Base-by-base conservation (phyloP, 148 eudicot genomes). In the Hydrangea macrophylla region DNA sequence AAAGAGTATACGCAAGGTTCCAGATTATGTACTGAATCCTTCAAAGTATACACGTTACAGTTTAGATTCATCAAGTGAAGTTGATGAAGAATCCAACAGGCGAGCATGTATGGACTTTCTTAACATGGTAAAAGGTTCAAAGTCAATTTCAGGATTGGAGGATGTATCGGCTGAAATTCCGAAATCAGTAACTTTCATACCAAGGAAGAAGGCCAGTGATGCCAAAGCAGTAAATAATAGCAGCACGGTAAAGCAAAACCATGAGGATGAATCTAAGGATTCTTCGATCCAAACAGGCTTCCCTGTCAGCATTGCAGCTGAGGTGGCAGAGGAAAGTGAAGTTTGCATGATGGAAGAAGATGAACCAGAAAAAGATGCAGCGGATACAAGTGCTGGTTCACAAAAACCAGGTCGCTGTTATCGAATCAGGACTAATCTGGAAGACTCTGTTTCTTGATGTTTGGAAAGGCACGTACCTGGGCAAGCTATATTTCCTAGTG, bases 1-100 rank as follows among this genome's bases (percentile, higher is more conserved):
- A 24, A 62, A 72, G 62, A 77, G 30, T 17, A 70, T 69, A 24
- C 25, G 72, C 2, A 45, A 59, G 53, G 70, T 84, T 33, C 88
- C 88, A 1, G 85, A 76, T 76, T 81, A 81, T 78, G 57, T 74
- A 1, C 56, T 54, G 69, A 81, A 79, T 70, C 85, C 85, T 76
- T 76, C 83, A 25, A 79, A 71, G 26, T 83, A 84, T 70, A 81
- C 70, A 58, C 66, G 81, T 37, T 84, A 84, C 62, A 76, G 68
- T 65, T 70, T 84, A 33, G 85, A 76, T 79, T 76, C 81, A 3
- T 33, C 48, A 26, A 68, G 60, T 68, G 77, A 71, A 27, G 30
- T 72, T 69, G 62, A 65, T 53, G 76, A 76, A 33, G 70, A 71
- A 22, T 73, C 70, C 5, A 79, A 70, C 62, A 25, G 50, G 1